A percentile compares a stretch with the other conserved stretches of the same genome.
Evolutionary conservation across 2,329 filamentous ascomycete species (phyloP).

Genomic region (Rosellinia necatrix): DNA sequence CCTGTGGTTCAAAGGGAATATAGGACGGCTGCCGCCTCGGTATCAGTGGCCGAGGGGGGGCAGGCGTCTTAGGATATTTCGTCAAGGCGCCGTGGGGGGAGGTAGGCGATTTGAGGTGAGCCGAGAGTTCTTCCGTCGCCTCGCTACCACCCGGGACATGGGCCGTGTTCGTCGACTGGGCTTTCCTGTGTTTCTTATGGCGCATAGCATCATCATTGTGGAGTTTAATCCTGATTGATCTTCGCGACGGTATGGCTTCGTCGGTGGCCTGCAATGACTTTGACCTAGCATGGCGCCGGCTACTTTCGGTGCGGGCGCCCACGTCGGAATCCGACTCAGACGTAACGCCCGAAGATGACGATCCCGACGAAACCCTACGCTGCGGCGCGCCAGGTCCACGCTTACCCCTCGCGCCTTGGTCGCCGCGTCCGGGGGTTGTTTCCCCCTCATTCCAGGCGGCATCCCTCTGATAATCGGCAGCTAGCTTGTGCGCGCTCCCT

Average conservation of each 20-base stretch:
- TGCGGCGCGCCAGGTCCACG: slow-evolving; percentile 34
- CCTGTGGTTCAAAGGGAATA: slow-evolving; percentile 62
- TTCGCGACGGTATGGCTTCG: slow-evolving; percentile 69
- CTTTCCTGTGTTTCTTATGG: slow-evolving; percentile 72
- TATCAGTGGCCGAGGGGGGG: slow-evolving; percentile 86
- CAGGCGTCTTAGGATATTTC: slow-evolving; percentile 87
- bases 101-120: slow-evolving; percentile 90
- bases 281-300: slow-evolving; percentile 62
- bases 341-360: slow-evolving; percentile 67
- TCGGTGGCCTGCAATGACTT: slow-evolving; percentile 64
- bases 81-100: slow-evolving; percentile 79
- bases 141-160: slow-evolving; percentile 50
- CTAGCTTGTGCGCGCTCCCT: slow-evolving; percentile 54
- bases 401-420: slow-evolving; percentile 35
- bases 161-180: slow-evolving; percentile 54
- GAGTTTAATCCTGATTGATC: slow-evolving; percentile 89
- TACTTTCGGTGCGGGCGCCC: slow-evolving; percentile 41
- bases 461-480: slow-evolving; percentile 44
- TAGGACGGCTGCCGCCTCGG: slow-evolving; percentile 90
- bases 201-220: slow-evolving; percentile 75
- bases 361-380: slow-evolving; percentile 48
- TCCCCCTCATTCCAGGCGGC: slow-evolving; percentile 41
- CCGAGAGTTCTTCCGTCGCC: slow-evolving; percentile 61
- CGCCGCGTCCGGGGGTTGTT: slow-evolving; percentile 28
- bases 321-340: slow-evolving; percentile 73